Conservation (phyloP, 257 asterid species). For the Lavandula angustifolia region DNA sequence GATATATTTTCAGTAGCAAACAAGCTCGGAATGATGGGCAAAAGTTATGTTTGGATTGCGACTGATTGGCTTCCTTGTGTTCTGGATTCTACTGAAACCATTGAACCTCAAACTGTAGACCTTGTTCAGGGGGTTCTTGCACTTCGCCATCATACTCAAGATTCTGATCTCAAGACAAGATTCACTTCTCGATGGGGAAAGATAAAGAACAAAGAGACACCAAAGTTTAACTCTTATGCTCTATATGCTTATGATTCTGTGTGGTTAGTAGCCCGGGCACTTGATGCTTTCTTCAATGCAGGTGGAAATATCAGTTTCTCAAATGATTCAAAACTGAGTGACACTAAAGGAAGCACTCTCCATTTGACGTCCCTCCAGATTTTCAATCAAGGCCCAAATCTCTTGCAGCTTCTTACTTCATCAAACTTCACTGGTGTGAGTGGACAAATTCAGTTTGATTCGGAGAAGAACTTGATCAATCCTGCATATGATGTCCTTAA, state of each 20-base stretch:
- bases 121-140: conserved; percentile 49
- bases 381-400: conserved; percentile 59
- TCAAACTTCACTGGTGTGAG: conserved; percentile 62
- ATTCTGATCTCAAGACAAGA: conserved; percentile 38
- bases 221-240: conserved; percentile 37
- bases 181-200: conserved; percentile 51
- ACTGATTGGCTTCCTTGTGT: conserved; percentile 63
- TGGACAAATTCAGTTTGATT: conserved; percentile 42
- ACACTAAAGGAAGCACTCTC: conserved; percentile 40
- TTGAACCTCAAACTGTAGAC: too few relatives aligned
- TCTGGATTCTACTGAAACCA: conserved; percentile 35
- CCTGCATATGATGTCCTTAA: conserved; percentile 66
- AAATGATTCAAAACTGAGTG: conserved; percentile 51
- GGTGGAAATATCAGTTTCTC: conserved; percentile 54
- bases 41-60: conserved; percentile 65
- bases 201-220: background rate
- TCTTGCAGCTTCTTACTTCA: conserved; percentile 48
- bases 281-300: conserved; percentile 43
- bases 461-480: conserved; percentile 43
- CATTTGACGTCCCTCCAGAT: conserved; percentile 44
- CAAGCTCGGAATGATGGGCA: conserved; percentile 51
- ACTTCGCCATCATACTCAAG: conserved; percentile 44
- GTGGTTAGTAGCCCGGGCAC: conserved; percentile 68
- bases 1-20: conserved; percentile 45
- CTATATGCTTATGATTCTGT: conserved; percentile 66